Conservation (phyloP, 306 rosid genomes). For the peach (Prunus persica) region DNA sequence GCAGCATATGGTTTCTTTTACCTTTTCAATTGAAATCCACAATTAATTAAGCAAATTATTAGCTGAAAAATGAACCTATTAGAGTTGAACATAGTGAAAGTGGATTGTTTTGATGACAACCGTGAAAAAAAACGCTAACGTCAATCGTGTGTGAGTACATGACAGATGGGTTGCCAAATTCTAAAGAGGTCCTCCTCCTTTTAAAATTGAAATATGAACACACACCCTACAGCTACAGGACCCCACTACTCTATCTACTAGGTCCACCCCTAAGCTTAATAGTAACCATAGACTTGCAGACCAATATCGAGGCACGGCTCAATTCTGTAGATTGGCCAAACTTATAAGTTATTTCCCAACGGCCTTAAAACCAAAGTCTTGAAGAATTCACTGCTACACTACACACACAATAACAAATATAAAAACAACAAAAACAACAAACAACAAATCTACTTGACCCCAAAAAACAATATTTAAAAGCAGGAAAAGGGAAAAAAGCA, state of each 20-base stretch:
- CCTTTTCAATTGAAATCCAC: not conserved
- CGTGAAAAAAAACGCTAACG: fast-evolving
- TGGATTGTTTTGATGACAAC: not conserved
- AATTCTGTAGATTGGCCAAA: not conserved
- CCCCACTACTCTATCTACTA: not conserved
- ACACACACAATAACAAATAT: slow-evolving; percentile 21
- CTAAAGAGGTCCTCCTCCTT: not conserved
- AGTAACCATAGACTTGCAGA: not conserved
- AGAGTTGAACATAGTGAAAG: not conserved
- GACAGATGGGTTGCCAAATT: not conserved
- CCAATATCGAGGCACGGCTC: not conserved
- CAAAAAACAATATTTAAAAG: slow-evolving; percentile 45
- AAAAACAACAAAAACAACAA: slow-evolving; percentile 50
- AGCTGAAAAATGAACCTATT: too few species aligned
- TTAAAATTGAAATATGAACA: not conserved
- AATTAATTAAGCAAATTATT: not conserved
- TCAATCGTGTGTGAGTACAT: not conserved
- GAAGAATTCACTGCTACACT: slow-evolving; percentile 22
- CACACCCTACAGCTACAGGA: not conserved
- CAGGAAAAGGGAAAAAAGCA: slow-evolving; percentile 33
- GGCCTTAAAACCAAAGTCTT: slow-evolving; percentile 27
- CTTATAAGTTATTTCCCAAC: slow-evolving; percentile 21
- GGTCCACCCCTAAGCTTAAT: not conserved
- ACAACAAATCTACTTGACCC: slow-evolving; percentile 53
- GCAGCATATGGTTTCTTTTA: not conserved